Percentiles rank a stretch among this genome's conserved stretches.
These are phyloP conservation scores for Paspalum vaginatum DNA, from an alignment of 176 grass and related monocot species.

Conservation along the genomic window DNA sequence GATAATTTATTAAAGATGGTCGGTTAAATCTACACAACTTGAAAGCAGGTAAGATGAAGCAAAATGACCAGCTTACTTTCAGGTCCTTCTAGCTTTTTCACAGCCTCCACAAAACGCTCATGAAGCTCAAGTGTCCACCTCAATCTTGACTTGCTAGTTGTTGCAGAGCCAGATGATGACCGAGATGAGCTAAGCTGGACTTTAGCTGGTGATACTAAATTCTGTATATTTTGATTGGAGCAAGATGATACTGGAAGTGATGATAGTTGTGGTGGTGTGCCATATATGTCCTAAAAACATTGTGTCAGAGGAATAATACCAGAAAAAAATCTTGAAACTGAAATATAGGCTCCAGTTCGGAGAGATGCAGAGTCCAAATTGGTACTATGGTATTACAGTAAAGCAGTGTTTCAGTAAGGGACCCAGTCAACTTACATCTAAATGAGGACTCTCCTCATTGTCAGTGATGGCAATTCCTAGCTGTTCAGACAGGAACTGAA, in stretches of 20 bases:
- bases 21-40: background rate
- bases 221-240: constrained; percentile 46
- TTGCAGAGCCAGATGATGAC: constrained; percentile 47
- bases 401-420: constrained; percentile 15
- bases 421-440: constrained; percentile 68
- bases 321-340: background rate
- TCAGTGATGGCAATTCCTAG: constrained; percentile 89
- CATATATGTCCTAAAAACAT: constrained; percentile 76
- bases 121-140: constrained; percentile 95
- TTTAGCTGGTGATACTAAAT: constrained; percentile 50
- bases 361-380: background rate
- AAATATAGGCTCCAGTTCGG: background rate
- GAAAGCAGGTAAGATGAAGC: constrained; percentile 22
- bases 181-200: constrained; percentile 50
- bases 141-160: constrained; percentile 74
- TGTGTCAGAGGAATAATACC: constrained; percentile 2
- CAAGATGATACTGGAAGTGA: constrained; percentile 57
- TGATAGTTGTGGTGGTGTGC: constrained; percentile 53
- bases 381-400: background rate
- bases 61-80: constrained; percentile 64
- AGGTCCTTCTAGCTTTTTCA: constrained; percentile 83
- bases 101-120: constrained; percentile 87
- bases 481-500: constrained; percentile 93
- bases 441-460: constrained; percentile 67
- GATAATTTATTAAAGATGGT: constrained; percentile 33